Percentiles rank a stretch among this genome's conserved stretches.
phyloP scores from a whole-genome alignment of 441 rosid species.

The Euphorbia celastroides region DNA sequence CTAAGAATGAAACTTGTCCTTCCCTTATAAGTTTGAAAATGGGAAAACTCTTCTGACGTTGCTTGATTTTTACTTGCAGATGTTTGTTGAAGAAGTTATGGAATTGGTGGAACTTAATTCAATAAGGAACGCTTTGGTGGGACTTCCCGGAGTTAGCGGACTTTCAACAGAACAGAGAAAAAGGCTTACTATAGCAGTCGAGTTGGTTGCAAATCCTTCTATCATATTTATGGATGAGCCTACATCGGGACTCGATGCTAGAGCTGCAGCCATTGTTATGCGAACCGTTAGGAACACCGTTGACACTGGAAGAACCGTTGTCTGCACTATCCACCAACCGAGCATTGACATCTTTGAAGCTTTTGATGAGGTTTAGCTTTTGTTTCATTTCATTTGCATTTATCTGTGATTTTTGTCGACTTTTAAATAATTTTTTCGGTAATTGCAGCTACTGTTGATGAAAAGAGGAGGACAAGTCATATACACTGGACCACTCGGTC shows the following conservation, averaged over 20 bases:
- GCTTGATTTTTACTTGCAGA: not conserved
- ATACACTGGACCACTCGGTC: conserved; percentile 13
- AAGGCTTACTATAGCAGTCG: conserved; percentile 77
- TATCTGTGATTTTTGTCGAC: not conserved
- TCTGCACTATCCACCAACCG: conserved; percentile 18
- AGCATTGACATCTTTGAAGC: conserved; percentile 19
- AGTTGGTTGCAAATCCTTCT: conserved; percentile 76
- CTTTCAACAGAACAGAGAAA: conserved; percentile 70
- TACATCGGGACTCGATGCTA: conserved; percentile 79
- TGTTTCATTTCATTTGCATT: not conserved
- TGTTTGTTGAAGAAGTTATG: conserved; percentile 20
- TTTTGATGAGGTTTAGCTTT: conserved; percentile 16
- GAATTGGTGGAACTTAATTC: conserved; percentile 9
- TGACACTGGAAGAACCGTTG: conserved; percentile 23
- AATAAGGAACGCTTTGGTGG: conserved; percentile 7
- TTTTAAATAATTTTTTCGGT: not conserved
- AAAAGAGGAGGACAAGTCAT: conserved; percentile 21
- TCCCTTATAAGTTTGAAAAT: not conserved
- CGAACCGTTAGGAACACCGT: conserved; percentile 82
- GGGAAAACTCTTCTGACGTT: not conserved
- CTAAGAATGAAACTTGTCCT: not conserved
- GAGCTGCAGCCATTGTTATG: conserved; percentile 91
- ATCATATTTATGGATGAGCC: conserved; percentile 91
- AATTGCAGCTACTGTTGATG: conserved; percentile 15
- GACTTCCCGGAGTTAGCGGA: conserved; percentile 13